Evolutionary conservation across 805 yeast species (phyloP), one percentile per base, ranked within the genome.

Genomic region (Zygosaccharomyces siamensis): DNA sequence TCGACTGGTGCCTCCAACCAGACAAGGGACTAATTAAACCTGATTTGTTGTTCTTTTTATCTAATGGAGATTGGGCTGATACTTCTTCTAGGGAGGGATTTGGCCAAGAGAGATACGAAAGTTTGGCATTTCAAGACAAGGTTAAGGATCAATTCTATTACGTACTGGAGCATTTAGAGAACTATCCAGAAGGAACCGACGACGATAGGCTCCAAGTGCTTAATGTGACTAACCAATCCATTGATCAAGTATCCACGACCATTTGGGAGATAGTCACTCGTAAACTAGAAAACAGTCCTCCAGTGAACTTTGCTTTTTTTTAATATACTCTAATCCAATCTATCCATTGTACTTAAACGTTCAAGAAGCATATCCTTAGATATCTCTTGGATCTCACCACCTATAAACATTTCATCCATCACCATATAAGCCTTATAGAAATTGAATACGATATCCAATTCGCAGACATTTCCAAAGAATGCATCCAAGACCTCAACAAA

Each of bases 31-130:
- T 93, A 11, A 89, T 96, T 1, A 78, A 72, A 55, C 98, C 99
- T 0, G 99, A 93, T 66, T 52, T 85, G 43, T 85, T 92, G 0
- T 47, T 93, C 1, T 93, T 92, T 56, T 69, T 93, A 50, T 82
- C 86, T 37, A 70, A 76, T 39, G 74, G 79, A 28, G 60, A 66
- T 53, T 76, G 68, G 5, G 69, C 67, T 3, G 65, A 58, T 30
- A 48, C 51, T 7, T 74, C 72, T 36, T 59, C 73, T 24, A 73
- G 98, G 47, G 81, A 80, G 8, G 95, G 95, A 1, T 93, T 86
- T 72, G 99, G 99, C 11, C 85, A 82, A n/a, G 99, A 93, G 66
- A 72, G 97, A 46, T 93, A 93, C 68, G 99, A 93, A 64, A 77
- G 75, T 24, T 64, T 67, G 4, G 81, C 76, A 43, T 86, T 93